Evolutionary conservation across 2,329 filamentous ascomycete species (phyloP).

Genomic region (Sporothrix brunneoviolacea): DNA sequence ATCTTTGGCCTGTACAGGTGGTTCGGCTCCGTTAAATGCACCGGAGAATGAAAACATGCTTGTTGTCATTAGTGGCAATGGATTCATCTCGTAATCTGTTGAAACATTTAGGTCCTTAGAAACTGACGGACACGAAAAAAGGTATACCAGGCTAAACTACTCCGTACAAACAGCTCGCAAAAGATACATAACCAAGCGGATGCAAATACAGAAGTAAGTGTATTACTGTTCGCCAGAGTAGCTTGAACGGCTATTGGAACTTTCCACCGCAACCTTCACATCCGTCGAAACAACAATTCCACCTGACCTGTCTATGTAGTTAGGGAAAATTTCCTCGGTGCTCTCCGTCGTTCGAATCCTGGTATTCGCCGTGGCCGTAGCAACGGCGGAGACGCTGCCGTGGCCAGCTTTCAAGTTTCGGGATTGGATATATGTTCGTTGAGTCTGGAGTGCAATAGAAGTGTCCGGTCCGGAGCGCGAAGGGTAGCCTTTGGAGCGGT

Average conservation of each 20-base stretch:
- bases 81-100: too few relatives aligned
- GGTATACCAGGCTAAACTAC: too few relatives aligned
- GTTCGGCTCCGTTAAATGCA: too few relatives aligned
- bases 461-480: slow-evolving; percentile 1
- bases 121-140: too few relatives aligned
- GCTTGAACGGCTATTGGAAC: slow-evolving; percentile 1
- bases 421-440: slow-evolving; percentile 5
- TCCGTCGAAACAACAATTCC: slow-evolving; percentile 7
- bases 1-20: too few relatives aligned
- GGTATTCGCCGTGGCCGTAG: background rate
- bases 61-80: too few relatives aligned
- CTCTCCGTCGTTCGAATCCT: slow-evolving; percentile 1
- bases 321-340: slow-evolving; percentile 9
- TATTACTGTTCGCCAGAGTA: too few relatives aligned
- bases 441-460: slow-evolving; percentile 6
- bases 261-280: slow-evolving; percentile 5
- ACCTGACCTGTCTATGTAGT: slow-evolving; percentile 6
- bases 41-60: too few relatives aligned
- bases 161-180: too few relatives aligned
- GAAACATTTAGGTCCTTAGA: too few relatives aligned
- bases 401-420: background rate
- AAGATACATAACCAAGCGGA: too few relatives aligned
- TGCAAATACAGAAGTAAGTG: too few relatives aligned
- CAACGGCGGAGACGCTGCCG: background rate
- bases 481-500: slow-evolving; percentile 5